phyloP scores from a whole-genome alignment of 1,139 yeast genomes.

The Zygoascus hellenicus region DNA sequence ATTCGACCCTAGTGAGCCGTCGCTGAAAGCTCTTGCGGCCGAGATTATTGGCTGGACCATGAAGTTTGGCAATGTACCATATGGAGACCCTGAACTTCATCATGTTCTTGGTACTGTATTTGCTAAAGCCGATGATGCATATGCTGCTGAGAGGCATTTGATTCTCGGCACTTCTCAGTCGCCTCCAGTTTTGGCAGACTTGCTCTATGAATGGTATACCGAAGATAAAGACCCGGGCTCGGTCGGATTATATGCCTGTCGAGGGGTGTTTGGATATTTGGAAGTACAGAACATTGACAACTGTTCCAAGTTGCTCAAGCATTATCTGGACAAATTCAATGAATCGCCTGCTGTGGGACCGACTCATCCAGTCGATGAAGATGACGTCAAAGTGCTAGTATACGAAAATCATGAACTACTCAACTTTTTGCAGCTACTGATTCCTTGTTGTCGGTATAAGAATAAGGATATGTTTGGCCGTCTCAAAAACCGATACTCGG shows the following conservation, averaged over 20 bases:
- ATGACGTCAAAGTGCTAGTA: constrained; percentile 22
- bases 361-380: constrained; percentile 14
- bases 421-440: constrained; percentile 65
- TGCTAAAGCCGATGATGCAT: constrained; percentile 33
- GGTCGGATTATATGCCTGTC: constrained; percentile 49
- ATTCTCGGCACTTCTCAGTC: constrained; percentile 64
- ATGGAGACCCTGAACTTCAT: constrained; percentile 74
- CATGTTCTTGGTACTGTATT: constrained; percentile 68
- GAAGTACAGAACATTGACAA: constrained; percentile 58
- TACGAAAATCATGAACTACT: constrained; percentile 40
- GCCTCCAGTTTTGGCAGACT: constrained; percentile 46
- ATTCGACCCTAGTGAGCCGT: constrained; percentile 61
- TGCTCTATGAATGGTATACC: constrained; percentile 54
- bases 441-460: constrained; percentile 55
- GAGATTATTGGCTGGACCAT: constrained; percentile 52
- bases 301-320: constrained; percentile 42
- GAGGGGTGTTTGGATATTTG: constrained; percentile 67
- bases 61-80: constrained; percentile 43
- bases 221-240: constrained; percentile 24
- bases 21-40: constrained; percentile 58
- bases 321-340: constrained; percentile 37
- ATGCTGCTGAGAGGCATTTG: constrained; percentile 55
- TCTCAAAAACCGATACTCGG: constrained; percentile 51
- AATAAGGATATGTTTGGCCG: constrained; percentile 46
- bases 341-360: constrained; percentile 1